A percentile compares a stretch with the other conserved stretches of the same genome.
Evolutionary conservation across 2,329 filamentous ascomycete genomes (phyloP).

Genomic region (Emergomyces orientalis): DNA sequence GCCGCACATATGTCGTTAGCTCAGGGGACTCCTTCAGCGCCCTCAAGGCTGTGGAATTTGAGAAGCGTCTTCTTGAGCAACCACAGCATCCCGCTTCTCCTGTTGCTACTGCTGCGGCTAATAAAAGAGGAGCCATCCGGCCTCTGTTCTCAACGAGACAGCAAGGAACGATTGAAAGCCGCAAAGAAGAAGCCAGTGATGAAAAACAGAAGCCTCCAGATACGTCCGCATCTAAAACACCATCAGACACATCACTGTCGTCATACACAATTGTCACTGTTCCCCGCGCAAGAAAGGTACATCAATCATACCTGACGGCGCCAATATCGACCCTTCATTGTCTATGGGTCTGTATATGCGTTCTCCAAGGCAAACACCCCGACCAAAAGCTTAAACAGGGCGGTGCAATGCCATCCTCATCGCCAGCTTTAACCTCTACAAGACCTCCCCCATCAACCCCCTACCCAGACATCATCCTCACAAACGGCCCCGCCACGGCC

Average conservation of each 20-base stretch:
- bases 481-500: conserved; percentile 81
- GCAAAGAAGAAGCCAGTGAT: background rate
- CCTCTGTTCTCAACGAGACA: background rate
- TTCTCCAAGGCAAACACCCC: conserved; percentile 40
- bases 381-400: conserved; percentile 20
- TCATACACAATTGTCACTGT: conserved; percentile 59
- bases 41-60: conserved; percentile 54
- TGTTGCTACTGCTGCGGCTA: background rate
- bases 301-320: conserved; percentile 68
- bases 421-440: conserved; percentile 16
- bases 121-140: background rate
- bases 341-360: conserved; percentile 51
- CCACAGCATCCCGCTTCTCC: background rate
- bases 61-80: conserved; percentile 32
- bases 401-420: conserved; percentile 12
- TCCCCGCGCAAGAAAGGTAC: conserved; percentile 67
- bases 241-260: conserved; percentile 6
- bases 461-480: conserved; percentile 67
- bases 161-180: background rate
- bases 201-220: conserved; percentile 21
- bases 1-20: conserved; percentile 74
- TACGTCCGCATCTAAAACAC: conserved; percentile 24
- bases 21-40: conserved; percentile 66
- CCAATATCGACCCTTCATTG: conserved; percentile 60
- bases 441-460: conserved; percentile 9